Base-by-base conservation (phyloP, 805 yeast species). In the Saccharomyces paradoxus region DNA sequence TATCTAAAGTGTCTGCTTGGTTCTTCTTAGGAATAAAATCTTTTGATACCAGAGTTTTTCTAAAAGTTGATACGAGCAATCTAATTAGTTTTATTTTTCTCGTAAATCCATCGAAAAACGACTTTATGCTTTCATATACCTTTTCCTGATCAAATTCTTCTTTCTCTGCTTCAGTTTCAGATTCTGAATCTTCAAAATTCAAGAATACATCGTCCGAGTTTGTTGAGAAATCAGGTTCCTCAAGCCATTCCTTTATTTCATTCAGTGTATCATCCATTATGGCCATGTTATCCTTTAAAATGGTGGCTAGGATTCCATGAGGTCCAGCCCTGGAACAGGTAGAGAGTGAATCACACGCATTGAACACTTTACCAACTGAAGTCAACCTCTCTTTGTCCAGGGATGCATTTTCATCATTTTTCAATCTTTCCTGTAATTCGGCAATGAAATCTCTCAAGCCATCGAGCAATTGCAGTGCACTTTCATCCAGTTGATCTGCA, bases 321-420 rank as follows among this genome's bases (percentile, higher is more conserved):
- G 81, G 77, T 0, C 89, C 89, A 26, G 66, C 69, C 22, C 72
- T 70, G 4, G 80, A 61, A 21, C 80, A 63, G 8, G 69, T 65
- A 10, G 69, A 66, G 8, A 86, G 51, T 0, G 64, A 61, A 54
- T 83, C 87, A 65, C 90, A 84, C 32, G 73, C 67, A n/a, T 81
- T 76, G 95, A 95, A 88, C 3, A 87, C 73, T 63, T 79, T 78
- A 14, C 90, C 94, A 22, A 87, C 80, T 0, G 81, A 73, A 0
- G 81, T 69, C 30, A 87, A 70, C 60, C 91, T 74, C 3, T 71
- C 75, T 31, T 72, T 71, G 3, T 61, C 60, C 13, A 61, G 63
- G 2, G 67, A 66, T 3, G 61, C 63, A 9, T 64, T 61, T 2
- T 56, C 61, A 6, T 55, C 54, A n/a, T 53, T 53, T 37, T 41